phyloP scores from a whole-genome alignment of 108 stramenopile species.

The Bacterosira constricta region DNA sequence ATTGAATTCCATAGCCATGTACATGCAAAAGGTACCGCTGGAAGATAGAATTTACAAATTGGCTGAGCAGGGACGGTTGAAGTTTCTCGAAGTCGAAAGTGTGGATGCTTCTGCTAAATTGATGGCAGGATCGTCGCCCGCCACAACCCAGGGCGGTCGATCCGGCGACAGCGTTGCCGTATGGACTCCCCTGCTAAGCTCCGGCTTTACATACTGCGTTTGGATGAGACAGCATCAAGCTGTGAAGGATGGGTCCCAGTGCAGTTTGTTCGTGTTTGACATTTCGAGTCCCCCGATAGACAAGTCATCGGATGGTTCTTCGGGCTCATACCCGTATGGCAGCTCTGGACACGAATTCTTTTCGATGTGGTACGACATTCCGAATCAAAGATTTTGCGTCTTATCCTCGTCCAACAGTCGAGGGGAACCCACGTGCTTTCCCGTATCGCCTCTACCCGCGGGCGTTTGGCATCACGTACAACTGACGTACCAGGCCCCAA shows the following conservation, averaged over 20 bases:
- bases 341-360: conserved; percentile 59
- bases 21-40: conserved; percentile 74
- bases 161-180: conserved; percentile 53
- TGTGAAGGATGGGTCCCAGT: conserved; percentile 52
- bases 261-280: conserved; percentile 77
- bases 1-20: conserved; percentile 74
- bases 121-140: conserved; percentile 45
- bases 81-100: conserved; percentile 78
- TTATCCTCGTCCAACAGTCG: conserved; percentile 63
- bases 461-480: conserved; percentile 88
- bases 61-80: conserved; percentile 74
- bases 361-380: conserved; percentile 81
- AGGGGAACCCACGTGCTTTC: conserved; percentile 78
- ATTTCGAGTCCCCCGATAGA: conserved; percentile 66
- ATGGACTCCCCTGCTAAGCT: conserved; percentile 71
- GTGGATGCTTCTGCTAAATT: conserved; percentile 66
- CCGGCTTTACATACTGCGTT: conserved; percentile 78
- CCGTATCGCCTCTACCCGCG: conserved; percentile 73
- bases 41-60: conserved; percentile 82
- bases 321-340: conserved; percentile 45
- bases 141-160: conserved; percentile 52
- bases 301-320: conserved; percentile 48
- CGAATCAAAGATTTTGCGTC: conserved; percentile 72
- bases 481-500: conserved; percentile 83
- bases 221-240: conserved; percentile 74